Conservation (phyloP, 2,329 filamentous ascomycete genomes). For the Fusarium domesticum region DNA sequence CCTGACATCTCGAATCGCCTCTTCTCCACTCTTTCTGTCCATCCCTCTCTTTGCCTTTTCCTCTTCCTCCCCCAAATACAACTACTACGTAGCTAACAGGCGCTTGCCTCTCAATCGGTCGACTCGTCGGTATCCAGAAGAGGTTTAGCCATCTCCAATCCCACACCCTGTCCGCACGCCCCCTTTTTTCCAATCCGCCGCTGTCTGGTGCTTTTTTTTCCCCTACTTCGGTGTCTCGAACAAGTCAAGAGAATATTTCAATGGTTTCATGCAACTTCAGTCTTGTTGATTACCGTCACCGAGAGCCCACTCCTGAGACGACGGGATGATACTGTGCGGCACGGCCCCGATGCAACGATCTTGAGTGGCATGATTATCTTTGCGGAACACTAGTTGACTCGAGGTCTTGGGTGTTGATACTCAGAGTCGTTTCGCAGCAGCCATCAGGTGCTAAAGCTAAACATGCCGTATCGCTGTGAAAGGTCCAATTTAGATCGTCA, state of each 20-base stretch:
- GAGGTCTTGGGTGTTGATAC: too few relatives aligned
- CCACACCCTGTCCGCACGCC: neutral
- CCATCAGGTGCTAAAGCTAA: too few relatives aligned
- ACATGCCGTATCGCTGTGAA: too few relatives aligned
- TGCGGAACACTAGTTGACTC: too few relatives aligned
- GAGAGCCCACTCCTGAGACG: neutral
- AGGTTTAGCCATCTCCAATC: slow-evolving; percentile 2
- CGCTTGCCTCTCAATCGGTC: slow-evolving; percentile 1
- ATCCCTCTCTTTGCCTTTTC: neutral
- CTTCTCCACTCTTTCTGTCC: neutral
- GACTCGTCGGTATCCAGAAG: slow-evolving; percentile 12
- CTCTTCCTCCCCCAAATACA: too few relatives aligned
- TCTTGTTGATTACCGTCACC: neutral
- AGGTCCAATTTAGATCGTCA: too few relatives aligned
- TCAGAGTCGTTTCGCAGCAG: too few relatives aligned
- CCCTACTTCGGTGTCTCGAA: neutral
- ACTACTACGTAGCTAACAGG: too few relatives aligned
- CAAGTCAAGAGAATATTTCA: too few relatives aligned
- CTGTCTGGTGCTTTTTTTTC: neutral
- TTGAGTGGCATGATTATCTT: too few relatives aligned
- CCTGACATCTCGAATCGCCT: neutral
- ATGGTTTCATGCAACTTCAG: neutral
- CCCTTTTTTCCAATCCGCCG: neutral
- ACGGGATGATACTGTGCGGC: neutral
- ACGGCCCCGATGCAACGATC: too few relatives aligned